A percentile compares a stretch with the other conserved stretches of the same genome.
These are phyloP conservation scores for Penicillium sp. DNA, from an alignment of 2,329 filamentous ascomycete genomes.

Conservation along the genomic window DNA sequence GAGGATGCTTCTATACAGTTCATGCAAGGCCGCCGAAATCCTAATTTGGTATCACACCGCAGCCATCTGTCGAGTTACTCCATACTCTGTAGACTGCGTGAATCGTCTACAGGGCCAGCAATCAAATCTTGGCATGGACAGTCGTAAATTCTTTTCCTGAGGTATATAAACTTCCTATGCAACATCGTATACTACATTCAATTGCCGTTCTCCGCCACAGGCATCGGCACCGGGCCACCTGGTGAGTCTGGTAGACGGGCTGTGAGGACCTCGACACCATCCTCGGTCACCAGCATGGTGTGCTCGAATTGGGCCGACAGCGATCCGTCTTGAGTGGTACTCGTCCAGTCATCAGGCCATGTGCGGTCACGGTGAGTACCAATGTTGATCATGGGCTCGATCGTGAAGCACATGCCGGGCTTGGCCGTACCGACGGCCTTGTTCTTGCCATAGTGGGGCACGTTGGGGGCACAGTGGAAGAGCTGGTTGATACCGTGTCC, in stretches of 20 bases:
- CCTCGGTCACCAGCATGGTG: slow-evolving; percentile 80
- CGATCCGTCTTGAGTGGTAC: slow-evolving; percentile 86
- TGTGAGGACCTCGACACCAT: slow-evolving; percentile 80
- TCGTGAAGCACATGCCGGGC: slow-evolving; percentile 97
- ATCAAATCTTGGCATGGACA: slow-evolving; percentile 9
- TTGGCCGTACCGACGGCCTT: slow-evolving; percentile 95
- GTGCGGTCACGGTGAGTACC: slow-evolving; percentile 91
- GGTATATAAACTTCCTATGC: slow-evolving; percentile 18
- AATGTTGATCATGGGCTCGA: slow-evolving; percentile 96
- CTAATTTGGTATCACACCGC: neutral
- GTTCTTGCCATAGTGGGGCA: slow-evolving; percentile 98
- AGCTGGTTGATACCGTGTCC: slow-evolving; percentile 93
- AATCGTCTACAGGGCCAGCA: neutral
- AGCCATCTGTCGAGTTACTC: neutral
- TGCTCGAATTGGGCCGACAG: slow-evolving; percentile 94
- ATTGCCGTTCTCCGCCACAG: slow-evolving; percentile 35
- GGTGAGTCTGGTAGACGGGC: slow-evolving; percentile 74
- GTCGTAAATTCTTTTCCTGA: slow-evolving; percentile 19
- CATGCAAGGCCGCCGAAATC: neutral
- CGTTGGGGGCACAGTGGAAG: slow-evolving; percentile 92
- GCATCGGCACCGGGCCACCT: slow-evolving; percentile 71
- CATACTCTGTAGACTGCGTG: neutral
- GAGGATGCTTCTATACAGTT: neutral
- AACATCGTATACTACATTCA: slow-evolving; percentile 9
- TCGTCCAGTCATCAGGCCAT: slow-evolving; percentile 99